Base-by-base conservation (phyloP, 2,329 filamentous ascomycete genomes). In the Ophiognomonia clavigignenti-juglandacearum region DNA sequence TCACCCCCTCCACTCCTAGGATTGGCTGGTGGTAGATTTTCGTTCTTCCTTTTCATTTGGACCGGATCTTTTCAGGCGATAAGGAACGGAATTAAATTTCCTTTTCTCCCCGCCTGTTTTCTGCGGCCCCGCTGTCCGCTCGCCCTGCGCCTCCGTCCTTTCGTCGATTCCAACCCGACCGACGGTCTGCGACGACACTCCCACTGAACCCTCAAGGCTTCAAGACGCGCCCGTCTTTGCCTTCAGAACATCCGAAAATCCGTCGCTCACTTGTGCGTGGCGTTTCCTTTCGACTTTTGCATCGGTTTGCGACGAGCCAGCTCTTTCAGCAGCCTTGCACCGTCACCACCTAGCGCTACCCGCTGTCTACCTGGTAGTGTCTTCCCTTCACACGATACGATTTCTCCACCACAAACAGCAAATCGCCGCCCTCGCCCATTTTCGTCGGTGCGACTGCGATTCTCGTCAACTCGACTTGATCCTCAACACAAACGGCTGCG, bases 21-120 rank as follows among this genome's bases (percentile, higher is more conserved):
- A 48, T 48, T 36, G 47, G 51, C 47, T 44, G 37, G 47, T 51
- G 50, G 47, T 45, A 47, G 43, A 50, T 47, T 38, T 43, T 19
- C 14, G 47, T 40, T 34, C 34, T 41, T 40, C 36, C 23, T 47
- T 50, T 45, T 39, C 31, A 48, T 47, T 47, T 39, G 50, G 41
- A 43, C 39, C 40, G 43, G 43, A 38, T 20, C 39, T 43, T 14
- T 51, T 43, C 44, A 51, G 39, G 48, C 43, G 43, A 45, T 20
- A 45, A 36, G 43, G 38, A n/a, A n/a, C n/a, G n/a, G n/a, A n/a
- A 45, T 45, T 45, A 24, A 39, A 39, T 45, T 45, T 52, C 50
- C 31, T 24, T 39, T n/a, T n/a, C n/a, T n/a, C n/a, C 18, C 22
- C 42, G 39, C 43, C 39, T 36, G 35, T 31, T 32, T 47, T n/a